Percentiles rank a stretch among this genome's conserved stretches.
Conservation (phyloP, 352 stramenopile genomes). For the Globisporangium viniferum region DNA sequence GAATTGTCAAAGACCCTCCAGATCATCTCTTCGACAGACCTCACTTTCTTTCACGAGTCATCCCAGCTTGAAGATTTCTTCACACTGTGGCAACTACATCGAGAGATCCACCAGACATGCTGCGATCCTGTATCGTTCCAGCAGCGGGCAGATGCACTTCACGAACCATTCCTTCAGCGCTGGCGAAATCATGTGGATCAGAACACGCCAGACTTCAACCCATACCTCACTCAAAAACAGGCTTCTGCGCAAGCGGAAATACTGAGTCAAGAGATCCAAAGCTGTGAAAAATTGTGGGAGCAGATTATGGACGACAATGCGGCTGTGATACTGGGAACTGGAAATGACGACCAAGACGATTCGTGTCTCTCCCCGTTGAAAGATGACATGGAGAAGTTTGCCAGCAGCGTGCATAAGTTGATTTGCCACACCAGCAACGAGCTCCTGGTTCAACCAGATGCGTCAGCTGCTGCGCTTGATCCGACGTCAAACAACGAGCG, state of each 20-base stretch:
- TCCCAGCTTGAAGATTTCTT: constrained; percentile 59
- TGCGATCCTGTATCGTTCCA: constrained; percentile 31
- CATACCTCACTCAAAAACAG: constrained; percentile 60
- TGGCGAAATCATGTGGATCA: constrained; percentile 44
- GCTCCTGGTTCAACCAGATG: background rate
- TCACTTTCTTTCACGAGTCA: constrained; percentile 54
- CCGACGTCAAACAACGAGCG: background rate
- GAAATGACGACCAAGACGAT: constrained; percentile 36
- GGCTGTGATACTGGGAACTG: constrained; percentile 19
- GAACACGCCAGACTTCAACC: constrained; percentile 62
- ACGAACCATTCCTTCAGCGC: constrained; percentile 41
- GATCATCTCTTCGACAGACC: constrained; percentile 75
- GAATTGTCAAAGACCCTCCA: constrained; percentile 67
- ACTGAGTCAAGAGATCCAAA: constrained; percentile 44
- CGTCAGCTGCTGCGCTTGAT: background rate
- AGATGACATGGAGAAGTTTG: constrained; percentile 71
- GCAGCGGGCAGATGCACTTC: constrained; percentile 20
- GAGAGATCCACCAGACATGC: constrained; percentile 42
- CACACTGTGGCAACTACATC: constrained; percentile 59
- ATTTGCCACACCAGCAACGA: constrained; percentile 21
- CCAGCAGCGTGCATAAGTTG: constrained; percentile 74
- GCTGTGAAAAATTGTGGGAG: constrained; percentile 55
- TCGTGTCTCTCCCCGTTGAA: constrained; percentile 56
- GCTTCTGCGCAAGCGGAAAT: constrained; percentile 42
- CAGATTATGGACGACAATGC: constrained; percentile 44